A percentile compares a stretch with the other conserved stretches of the same genome.
These are phyloP conservation scores for Chlorella sp. DNA, from an alignment of 139 green algal species.

Conservation along the genomic window DNA sequence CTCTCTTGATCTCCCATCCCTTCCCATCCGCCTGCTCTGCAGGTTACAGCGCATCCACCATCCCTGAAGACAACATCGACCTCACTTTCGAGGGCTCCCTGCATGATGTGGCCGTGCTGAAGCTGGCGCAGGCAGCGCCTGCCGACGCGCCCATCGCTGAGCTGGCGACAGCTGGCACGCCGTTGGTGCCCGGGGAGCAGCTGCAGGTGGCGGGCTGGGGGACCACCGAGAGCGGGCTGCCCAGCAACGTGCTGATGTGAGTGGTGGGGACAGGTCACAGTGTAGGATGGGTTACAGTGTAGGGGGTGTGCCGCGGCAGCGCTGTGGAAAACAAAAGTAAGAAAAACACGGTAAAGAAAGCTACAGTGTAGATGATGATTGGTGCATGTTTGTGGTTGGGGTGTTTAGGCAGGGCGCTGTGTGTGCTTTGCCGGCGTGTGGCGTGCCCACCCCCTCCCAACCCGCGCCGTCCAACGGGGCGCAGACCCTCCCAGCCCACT, in stretches of 20 bases:
- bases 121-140: background rate
- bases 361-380: too few species aligned
- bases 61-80: slow-evolving; percentile 8
- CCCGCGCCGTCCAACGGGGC: background rate
- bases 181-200: background rate
- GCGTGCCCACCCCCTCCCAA: background rate
- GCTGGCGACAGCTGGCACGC: background rate
- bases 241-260: slow-evolving; percentile 11
- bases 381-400: too few species aligned
- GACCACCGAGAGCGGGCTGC: background rate
- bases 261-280: too few species aligned
- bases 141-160: background rate
- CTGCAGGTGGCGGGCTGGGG: slow-evolving; percentile 15
- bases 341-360: too few species aligned
- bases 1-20: too few species aligned
- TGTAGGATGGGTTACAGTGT: too few species aligned
- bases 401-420: too few species aligned
- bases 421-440: background rate
- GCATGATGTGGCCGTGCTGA: background rate
- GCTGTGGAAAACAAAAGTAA: too few species aligned
- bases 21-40: too few species aligned
- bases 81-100: slow-evolving; percentile 1
- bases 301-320: too few species aligned
- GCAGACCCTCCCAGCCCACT: too few species aligned
- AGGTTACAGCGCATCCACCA: slow-evolving; percentile 4